Evolutionary conservation across 2,329 filamentous ascomycete genomes (phyloP), one percentile per base, ranked within the genome.

Genomic region (Colletotrichum gloeosporioides): DNA sequence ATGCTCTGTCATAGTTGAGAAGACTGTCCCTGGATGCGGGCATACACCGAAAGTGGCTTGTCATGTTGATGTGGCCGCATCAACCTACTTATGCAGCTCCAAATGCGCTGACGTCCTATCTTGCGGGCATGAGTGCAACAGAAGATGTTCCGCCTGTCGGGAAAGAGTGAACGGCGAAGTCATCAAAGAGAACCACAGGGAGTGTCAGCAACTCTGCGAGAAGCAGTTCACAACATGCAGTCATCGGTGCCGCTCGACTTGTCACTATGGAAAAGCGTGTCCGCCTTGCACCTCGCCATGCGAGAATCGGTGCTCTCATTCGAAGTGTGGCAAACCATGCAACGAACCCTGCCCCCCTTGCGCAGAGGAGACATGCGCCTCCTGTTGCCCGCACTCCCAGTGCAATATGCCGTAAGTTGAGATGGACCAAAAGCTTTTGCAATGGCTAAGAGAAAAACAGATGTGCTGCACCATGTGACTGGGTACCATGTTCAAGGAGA

Each of bases 391-490:
- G 9, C 93, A 94, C 78, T 80, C 83, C 44, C 84, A 78, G 3
- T 90, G 88, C 69, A 82, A 82, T 1, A 87, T 92, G 86, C 90
- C 90, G 4, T 95, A 55, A 66, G 72, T 36, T 34, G 32, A 34
- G 12, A 13, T 34, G 4, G 2, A 34, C 13, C 12, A 34, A 13
- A 1, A 34, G 4, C 12, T 12, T 34, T 13, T 12, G 12, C 32
- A 13, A 13, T 34, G 6, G 6, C 12, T 34, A 34, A 34, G 12
- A 13, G 32, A 34, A 15, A 13, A 6, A 16, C 27, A 70, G 67
- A 57, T 76, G 93, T 77, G 92, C 92, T 1, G 93, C 90, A 0
- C 93, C 93, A 0, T 95, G 93, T 80, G 86, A 94, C 78, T 89
- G 91, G 83, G 80, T 94, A 0, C 94, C 93, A 2, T 95, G 93